These are phyloP conservation scores for Candida dajiaensis DNA, from an alignment of 805 yeast species.

Conservation along the genomic window DNA sequence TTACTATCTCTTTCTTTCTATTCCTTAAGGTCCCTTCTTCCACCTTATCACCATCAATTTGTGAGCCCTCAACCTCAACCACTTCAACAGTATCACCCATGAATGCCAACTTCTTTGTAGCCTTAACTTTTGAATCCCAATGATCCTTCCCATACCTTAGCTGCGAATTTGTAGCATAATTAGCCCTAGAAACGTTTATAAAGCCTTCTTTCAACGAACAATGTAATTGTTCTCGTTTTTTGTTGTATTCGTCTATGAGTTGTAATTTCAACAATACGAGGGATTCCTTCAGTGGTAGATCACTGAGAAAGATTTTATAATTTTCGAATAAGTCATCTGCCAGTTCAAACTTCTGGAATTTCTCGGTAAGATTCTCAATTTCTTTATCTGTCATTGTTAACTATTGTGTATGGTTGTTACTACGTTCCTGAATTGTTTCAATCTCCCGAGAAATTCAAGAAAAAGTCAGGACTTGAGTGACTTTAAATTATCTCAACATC, in stretches of 20 bases:
- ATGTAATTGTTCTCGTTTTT: slow-evolving; percentile 1
- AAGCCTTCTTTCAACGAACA: slow-evolving; percentile 27
- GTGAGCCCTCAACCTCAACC: background rate
- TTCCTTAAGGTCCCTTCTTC: slow-evolving; percentile 3
- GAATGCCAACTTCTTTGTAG: slow-evolving; percentile 14
- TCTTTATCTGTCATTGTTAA: slow-evolving; percentile 1
- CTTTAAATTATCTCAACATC: background rate
- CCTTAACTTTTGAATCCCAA: slow-evolving; percentile 32
- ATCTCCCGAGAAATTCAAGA: too few species aligned
- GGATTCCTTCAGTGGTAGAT: background rate
- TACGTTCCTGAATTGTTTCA: too few species aligned
- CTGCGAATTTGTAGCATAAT: slow-evolving; percentile 27
- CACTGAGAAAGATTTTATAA: background rate
- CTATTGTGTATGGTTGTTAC: too few species aligned
- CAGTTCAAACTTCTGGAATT: background rate
- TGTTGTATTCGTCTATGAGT: slow-evolving; percentile 11
- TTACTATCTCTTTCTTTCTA: slow-evolving; percentile 4
- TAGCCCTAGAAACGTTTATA: slow-evolving; percentile 40
- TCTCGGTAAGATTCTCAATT: background rate
- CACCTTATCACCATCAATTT: background rate
- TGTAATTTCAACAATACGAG: slow-evolving; percentile 5
- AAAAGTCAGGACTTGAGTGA: background rate
- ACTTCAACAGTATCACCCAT: background rate
- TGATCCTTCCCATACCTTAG: slow-evolving; percentile 33
- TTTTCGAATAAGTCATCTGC: slow-evolving; percentile 13